phyloP scores from a whole-genome alignment of 441 rosid genomes.

The Pelargonium fulgidum region DNA sequence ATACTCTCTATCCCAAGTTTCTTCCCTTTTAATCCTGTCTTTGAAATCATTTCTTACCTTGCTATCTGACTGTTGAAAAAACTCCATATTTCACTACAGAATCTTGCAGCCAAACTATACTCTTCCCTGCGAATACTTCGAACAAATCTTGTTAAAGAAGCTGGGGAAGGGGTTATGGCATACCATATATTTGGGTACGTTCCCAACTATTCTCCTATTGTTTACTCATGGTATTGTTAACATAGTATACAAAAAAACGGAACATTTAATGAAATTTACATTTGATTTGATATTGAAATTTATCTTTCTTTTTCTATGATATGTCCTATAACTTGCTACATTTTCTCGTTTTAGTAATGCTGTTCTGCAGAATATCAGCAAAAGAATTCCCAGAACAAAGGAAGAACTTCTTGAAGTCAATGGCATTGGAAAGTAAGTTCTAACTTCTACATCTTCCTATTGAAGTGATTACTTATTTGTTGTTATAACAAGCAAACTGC shows the following conservation, averaged over 20 bases:
- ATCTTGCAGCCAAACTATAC: conserved; percentile 64
- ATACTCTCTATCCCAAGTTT: conserved; percentile 3
- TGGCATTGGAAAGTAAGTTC: conserved; percentile 95
- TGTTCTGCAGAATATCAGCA: conserved; percentile 68
- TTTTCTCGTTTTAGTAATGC: conserved; percentile 50
- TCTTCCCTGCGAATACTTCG: conserved; percentile 72
- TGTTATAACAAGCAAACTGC: too few species aligned
- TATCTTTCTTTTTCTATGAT: not conserved
- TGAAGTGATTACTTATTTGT: too few species aligned
- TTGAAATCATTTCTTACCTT: conserved; percentile 17
- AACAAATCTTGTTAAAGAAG: conserved; percentile 68
- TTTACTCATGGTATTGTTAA: conserved; percentile 9
- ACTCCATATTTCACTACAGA: conserved; percentile 31
- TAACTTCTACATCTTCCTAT: not conserved
- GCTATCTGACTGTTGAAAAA: conserved; percentile 12
- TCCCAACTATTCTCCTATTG: conserved; percentile 10
- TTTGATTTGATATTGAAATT: not conserved
- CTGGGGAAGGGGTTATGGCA: conserved; percentile 71
- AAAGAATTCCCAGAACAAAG: conserved; percentile 71
- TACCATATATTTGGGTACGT: conserved; percentile 90
- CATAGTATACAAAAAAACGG: not conserved
- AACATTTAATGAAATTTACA: conserved; percentile 1
- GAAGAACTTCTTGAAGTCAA: conserved; percentile 86
- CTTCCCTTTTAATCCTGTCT: conserved; percentile 11
- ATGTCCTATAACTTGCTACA: conserved; percentile 8